Base-by-base conservation (phyloP, 768 basidiomycete species). In the Leccinellum luteum region DNA sequence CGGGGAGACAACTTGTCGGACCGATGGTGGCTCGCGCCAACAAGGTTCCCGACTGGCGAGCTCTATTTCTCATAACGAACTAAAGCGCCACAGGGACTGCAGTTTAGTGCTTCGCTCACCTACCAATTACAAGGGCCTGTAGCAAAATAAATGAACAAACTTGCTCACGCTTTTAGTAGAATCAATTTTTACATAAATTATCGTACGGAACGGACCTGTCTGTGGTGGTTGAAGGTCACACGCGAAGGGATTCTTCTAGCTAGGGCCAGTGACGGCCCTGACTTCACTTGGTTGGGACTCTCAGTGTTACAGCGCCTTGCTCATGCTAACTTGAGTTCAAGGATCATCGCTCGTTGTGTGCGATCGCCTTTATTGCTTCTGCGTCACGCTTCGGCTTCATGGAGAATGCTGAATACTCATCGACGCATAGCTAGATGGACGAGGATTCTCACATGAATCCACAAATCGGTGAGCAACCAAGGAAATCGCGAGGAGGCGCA, bases 191-290 rank as follows among this genome's bases (percentile, higher is more conserved):
- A n/a, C 35, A 38, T 38, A 17, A 38, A 17, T 38, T 38, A 38
- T 38, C 17, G 35, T 38, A 38, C 17, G 35, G 35, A 17, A n/a
- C 35, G 17, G 17, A 38, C 17, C 17, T 38, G 35, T n/a, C 35
- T 38, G 35, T 38, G 34, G 34, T 17, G 17, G 17, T 38, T 17
- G 35, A 38, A 32, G 35, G 28, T 38, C 17, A 17, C 43, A 47
- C 45, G 8, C 15, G 2, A 43, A 27, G 23, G 25, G 4, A 2
- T 15, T 21, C 31, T 49, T 31, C 23, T 6, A 14, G 21, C 44
- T 19, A 62, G 61, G 44, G 41, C 8, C 30, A 28, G 31, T 25
- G 6, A 21, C 21, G 15, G 31, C 55, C 60, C 60, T 63, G 27
- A 2, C 8, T 55, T 35, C 17, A 2, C 21, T 35, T 55, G 34